Conservation (phyloP, 805 yeast genomes). For the Yarrowia bubula region DNA sequence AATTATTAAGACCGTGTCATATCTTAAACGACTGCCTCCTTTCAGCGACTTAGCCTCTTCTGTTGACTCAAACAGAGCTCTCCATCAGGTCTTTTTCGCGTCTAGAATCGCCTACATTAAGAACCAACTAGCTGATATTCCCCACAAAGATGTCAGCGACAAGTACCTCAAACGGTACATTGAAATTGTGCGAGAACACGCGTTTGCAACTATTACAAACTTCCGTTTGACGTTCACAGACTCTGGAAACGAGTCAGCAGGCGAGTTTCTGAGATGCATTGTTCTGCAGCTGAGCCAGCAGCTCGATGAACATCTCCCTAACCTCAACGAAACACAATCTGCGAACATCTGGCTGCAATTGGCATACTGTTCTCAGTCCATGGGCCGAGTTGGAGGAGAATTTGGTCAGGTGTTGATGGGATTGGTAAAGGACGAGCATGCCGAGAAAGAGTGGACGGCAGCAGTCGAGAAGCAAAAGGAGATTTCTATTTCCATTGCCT, state of each 20-base stretch:
- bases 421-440: slow-evolving; percentile 31
- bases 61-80: slow-evolving; percentile 35
- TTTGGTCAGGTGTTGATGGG: slow-evolving; percentile 49
- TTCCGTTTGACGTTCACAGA: slow-evolving; percentile 61
- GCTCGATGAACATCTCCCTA: slow-evolving; percentile 34
- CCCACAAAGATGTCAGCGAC: slow-evolving; percentile 36
- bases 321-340: slow-evolving; percentile 36
- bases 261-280: slow-evolving; percentile 30
- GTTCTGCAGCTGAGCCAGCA: slow-evolving; percentile 33
- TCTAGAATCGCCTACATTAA: slow-evolving; percentile 68
- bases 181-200: slow-evolving; percentile 81
- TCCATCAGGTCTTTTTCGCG: slow-evolving; percentile 60
- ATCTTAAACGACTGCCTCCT: slow-evolving; percentile 57
- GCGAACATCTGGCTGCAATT: slow-evolving; percentile 78
- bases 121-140: slow-evolving; percentile 48
- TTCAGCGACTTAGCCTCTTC: slow-evolving; percentile 34
- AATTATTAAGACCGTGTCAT: slow-evolving; percentile 72
- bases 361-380: slow-evolving; percentile 83
- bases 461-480: slow-evolving; percentile 48
- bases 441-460: slow-evolving; percentile 45
- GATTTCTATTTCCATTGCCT: slow-evolving; percentile 30
- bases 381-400: slow-evolving; percentile 68
- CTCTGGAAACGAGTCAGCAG: slow-evolving; percentile 34
- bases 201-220: slow-evolving; percentile 68
- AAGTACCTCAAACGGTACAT: slow-evolving; percentile 73